Evolutionary conservation across 768 basidiomycete species (phyloP).

Genomic region (Podaxis rugospora): DNA sequence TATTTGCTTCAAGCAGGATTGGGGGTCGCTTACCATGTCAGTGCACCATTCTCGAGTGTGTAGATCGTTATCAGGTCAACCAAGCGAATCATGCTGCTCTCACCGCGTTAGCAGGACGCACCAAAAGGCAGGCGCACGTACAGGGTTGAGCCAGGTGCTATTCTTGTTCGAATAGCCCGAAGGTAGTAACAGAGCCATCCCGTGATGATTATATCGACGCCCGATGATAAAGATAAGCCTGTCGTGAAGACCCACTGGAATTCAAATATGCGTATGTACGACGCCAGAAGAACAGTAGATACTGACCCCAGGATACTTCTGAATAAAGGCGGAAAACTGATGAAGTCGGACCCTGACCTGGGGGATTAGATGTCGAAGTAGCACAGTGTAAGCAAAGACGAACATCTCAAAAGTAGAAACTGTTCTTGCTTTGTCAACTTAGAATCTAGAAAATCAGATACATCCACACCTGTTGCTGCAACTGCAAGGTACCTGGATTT

Average conservation of each 20-base stretch:
- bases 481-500: background rate
- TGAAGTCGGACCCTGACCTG: conserved; percentile 29
- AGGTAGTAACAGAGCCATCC: conserved; percentile 39
- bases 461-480: conserved; percentile 9
- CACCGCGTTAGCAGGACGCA: background rate
- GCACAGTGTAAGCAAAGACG: background rate
- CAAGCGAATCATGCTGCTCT: conserved; percentile 38
- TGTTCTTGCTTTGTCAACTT: conserved; percentile 5
- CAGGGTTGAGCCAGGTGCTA: conserved; percentile 28
- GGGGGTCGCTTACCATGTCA: conserved; percentile 35
- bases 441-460: background rate
- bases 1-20: background rate
- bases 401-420: conserved; percentile 28
- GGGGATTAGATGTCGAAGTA: background rate
- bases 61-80: conserved; percentile 46
- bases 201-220: conserved; percentile 47
- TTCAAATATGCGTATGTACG: background rate
- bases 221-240: conserved; percentile 44
- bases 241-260: conserved; percentile 43
- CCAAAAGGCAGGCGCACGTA: background rate
- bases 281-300: conserved; percentile 3
- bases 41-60: conserved; percentile 47
- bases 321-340: conserved; percentile 18
- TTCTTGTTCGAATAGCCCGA: conserved; percentile 31
- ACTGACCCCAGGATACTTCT: conserved; percentile 19